phyloP scores from a whole-genome alignment of 176 grass and related monocot species.

The Cenchrus fungigraminus region DNA sequence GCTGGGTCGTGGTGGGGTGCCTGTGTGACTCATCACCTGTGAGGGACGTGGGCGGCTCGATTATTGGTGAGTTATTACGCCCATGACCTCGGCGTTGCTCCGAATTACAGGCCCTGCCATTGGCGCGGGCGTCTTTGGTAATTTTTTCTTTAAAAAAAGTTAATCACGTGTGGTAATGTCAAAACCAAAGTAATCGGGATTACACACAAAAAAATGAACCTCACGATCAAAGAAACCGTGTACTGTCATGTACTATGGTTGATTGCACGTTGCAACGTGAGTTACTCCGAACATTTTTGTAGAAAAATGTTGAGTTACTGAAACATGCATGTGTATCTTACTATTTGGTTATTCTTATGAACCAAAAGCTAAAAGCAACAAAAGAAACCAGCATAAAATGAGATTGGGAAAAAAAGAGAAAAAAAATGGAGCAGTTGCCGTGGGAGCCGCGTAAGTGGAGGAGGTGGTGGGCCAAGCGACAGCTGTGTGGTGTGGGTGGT shows the following conservation, averaged over 20 bases:
- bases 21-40: background rate
- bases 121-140: background rate
- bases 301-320: too few species aligned
- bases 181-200: too few species aligned
- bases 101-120: conserved; percentile 16
- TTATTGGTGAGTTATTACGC: background rate
- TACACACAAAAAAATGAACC: background rate
- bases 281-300: background rate
- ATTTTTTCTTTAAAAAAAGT: background rate
- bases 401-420: background rate
- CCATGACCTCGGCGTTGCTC: fast-evolving
- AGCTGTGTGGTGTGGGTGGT: conserved; percentile 7
- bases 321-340: too few species aligned
- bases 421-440: background rate
- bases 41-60: conserved; percentile 24
- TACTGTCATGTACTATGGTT: too few species aligned
- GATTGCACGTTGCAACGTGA: background rate
- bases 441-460: conserved; percentile 42
- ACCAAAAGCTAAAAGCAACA: background rate
- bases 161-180: background rate
- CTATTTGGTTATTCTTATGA: background rate
- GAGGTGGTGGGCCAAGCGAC: conserved; percentile 25
- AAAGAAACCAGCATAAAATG: background rate
- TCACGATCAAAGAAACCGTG: background rate
- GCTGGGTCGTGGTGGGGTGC: background rate